Evolutionary conservation across 2,329 filamentous ascomycete species (phyloP), one percentile per base, ranked within the genome.

Genomic region (Esteya vermicola): DNA sequence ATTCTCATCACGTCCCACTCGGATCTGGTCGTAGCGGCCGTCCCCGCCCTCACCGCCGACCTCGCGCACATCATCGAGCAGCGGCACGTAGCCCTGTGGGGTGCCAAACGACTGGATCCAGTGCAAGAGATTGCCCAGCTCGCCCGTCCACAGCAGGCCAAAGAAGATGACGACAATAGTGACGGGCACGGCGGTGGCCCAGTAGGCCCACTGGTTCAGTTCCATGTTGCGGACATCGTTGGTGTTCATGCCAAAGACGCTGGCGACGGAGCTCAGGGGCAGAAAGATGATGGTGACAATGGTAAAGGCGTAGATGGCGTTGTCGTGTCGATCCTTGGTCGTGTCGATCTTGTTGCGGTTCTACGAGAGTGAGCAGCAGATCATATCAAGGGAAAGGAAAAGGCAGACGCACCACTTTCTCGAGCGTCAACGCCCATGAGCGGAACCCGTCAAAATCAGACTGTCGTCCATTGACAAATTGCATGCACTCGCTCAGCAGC

Each of bases 161-260:
- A 56, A 36, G 7, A 57, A 40, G 23, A 68, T 57, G 21, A 67
- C 56, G 3, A 57, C 41, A 1, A 61, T 37, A 0, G 67, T 70
- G 4, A 70, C 54, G 1, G 65, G 65, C 10, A 71, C 41, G 2
- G 67, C 64, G 1, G 61, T 57, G 3, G 56, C 59, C 68, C 68
- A 72, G 51, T 67, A 72, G 4, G 63, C 48, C 61, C 64, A 66
- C 51, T 70, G 65, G 4, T 55, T 54, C 9, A 53, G 51, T n/a
- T 63, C 54, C 59, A 68, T 66, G 46, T 70, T 60, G 21, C 66
- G 60, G 5, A 71, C 55, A 47, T 70, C 68, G 36, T 52, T 54
- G 4, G 65, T 67, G 50, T 72, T 70, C 65, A 72, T 71, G 40
- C 68, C 67, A 46, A 72, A 66, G 41, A 69, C 61, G 48, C 61